phyloP scores from a whole-genome alignment of 2,329 filamentous ascomycete genomes.

The Zalaria sp. region DNA sequence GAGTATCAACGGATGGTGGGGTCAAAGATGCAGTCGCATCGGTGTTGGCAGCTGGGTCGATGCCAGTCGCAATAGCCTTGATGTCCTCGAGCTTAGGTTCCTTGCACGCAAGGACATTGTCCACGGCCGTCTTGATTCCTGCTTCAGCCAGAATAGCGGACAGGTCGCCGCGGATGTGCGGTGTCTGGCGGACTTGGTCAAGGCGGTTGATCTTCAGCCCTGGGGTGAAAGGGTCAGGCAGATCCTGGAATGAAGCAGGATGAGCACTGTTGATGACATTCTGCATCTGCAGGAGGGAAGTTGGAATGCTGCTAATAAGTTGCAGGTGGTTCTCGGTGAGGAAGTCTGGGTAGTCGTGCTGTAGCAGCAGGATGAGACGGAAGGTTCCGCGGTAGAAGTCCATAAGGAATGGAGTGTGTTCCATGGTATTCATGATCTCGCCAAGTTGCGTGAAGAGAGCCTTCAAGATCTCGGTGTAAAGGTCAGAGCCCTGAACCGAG shows the following conservation, averaged over 20 bases:
- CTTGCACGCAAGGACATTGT: constrained; percentile 32
- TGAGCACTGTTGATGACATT: constrained; percentile 79
- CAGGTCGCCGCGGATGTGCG: constrained; percentile 51
- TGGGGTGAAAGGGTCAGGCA: constrained; percentile 57
- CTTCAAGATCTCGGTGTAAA: constrained; percentile 50
- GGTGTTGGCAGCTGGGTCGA: constrained; percentile 14
- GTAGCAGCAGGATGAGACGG: constrained; percentile 69
- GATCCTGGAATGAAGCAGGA: constrained; percentile 47
- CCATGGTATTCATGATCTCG: constrained; percentile 62
- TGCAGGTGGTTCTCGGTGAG: constrained; percentile 73
- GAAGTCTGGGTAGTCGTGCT: constrained; percentile 93
- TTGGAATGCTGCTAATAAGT: constrained; percentile 68
- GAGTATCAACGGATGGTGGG: constrained; percentile 41
- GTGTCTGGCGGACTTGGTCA: constrained; percentile 57
- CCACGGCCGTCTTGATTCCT: constrained; percentile 39
- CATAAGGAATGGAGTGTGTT: constrained; percentile 55
- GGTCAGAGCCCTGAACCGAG: constrained; percentile 52
- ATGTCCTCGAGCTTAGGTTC: constrained; percentile 55
- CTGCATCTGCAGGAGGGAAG: constrained; percentile 72
- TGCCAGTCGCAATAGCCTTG: constrained; percentile 52
- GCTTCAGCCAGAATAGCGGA: constrained; percentile 33
- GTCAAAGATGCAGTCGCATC: background rate
- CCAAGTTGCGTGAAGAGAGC: constrained; percentile 47
- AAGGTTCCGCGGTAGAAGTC: constrained; percentile 75
- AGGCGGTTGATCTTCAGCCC: constrained; percentile 64